phyloP scores from a whole-genome alignment of 345 rosid genomes.

The Litchi chinensis region DNA sequence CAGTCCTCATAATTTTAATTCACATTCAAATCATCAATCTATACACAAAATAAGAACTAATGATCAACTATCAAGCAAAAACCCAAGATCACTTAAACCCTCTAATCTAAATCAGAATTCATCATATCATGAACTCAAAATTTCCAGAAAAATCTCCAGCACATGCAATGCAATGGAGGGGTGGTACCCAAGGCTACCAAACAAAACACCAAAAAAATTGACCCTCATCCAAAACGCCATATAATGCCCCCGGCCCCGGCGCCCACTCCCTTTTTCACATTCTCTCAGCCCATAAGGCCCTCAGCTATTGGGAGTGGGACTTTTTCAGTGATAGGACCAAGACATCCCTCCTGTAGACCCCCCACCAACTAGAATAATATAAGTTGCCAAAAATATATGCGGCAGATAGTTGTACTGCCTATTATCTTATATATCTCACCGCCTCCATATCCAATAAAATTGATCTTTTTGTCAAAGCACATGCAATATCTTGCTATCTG shows the following conservation, averaged over 20 bases:
- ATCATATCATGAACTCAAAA: no score
- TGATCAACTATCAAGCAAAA: no score
- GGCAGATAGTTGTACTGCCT: constrained; percentile 41
- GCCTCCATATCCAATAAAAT: constrained; percentile 28
- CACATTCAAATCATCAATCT: no score
- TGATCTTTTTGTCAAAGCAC: constrained; percentile 5
- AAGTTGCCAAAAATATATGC: constrained; percentile 41
- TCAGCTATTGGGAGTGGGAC: constrained; percentile 16
- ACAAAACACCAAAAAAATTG: no score
- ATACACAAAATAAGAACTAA: no score
- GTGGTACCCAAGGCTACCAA: neutral
- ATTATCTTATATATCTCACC: constrained; percentile 61
- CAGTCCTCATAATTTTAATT: no score
- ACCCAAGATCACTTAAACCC: no score
- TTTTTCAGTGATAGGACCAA: constrained; percentile 23
- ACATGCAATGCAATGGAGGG: neutral
- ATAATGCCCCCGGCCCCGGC: no score
- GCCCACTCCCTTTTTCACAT: no score
- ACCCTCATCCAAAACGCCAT: neutral
- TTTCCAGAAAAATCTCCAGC: no score
- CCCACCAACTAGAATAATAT: constrained; percentile 14
- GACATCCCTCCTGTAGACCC: constrained; percentile 28
- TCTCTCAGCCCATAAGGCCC: constrained; percentile 29
- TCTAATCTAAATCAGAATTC: no score
- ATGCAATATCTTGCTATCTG: constrained; percentile 21